phyloP scores from a whole-genome alignment of 352 stramenopile species.

The Pythium periplocum region DNA sequence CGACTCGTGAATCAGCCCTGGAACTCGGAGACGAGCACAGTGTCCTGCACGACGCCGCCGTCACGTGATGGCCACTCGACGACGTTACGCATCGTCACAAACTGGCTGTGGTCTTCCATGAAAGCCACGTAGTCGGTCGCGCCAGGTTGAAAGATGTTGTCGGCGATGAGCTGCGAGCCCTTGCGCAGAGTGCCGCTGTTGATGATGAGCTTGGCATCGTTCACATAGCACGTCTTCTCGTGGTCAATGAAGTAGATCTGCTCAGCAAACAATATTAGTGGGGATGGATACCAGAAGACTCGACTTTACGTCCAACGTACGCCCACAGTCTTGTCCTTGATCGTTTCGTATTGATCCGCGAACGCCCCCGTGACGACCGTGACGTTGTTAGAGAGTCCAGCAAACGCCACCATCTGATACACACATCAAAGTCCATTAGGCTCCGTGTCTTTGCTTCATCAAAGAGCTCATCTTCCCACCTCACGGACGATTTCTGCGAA shows the following conservation, averaged over 20 bases:
- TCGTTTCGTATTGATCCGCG: slow-evolving; percentile 20
- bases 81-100: slow-evolving; percentile 10
- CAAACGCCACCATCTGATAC: slow-evolving; percentile 29
- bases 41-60: background rate
- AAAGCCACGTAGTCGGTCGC: slow-evolving; percentile 31
- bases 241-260: slow-evolving; percentile 21
- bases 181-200: slow-evolving; percentile 17
- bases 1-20: background rate
- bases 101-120: slow-evolving; percentile 25
- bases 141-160: slow-evolving; percentile 31
- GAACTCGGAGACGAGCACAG: background rate
- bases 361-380: slow-evolving; percentile 31
- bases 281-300: background rate
- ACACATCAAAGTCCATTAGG: background rate
- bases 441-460: background rate
- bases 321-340: slow-evolving; percentile 28
- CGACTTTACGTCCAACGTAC: slow-evolving; percentile 10
- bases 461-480: slow-evolving; percentile 8
- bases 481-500: slow-evolving; percentile 30
- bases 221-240: slow-evolving; percentile 29
- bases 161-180: slow-evolving; percentile 24
- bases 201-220: slow-evolving; percentile 30
- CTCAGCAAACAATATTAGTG: background rate
- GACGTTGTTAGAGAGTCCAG: slow-evolving; percentile 27
- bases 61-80: background rate